Evolutionary conservation across 2,329 filamentous ascomycete species (phyloP), one percentile per base, ranked within the genome.

Genomic region (Fusarium sp.): DNA sequence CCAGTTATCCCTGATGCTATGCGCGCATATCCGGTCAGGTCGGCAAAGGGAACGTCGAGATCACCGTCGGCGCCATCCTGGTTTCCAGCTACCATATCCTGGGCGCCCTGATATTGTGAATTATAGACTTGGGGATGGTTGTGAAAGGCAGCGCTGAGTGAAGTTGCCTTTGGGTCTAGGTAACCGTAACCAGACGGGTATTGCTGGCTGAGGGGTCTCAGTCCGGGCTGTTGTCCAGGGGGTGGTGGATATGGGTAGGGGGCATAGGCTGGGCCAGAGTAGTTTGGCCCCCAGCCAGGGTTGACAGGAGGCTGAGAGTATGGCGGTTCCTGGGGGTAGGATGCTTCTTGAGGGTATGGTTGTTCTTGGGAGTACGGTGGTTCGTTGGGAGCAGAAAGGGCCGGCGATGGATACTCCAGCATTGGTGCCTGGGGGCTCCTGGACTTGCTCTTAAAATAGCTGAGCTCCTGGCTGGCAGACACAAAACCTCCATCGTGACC

Each of bases 21-120:
- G 3, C 90, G 83, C 72, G 92, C 89, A 75, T 93, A 93, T 0
- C 91, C 91, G 3, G 87, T 87, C 6, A 40, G 87, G n/a, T 67
- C 56, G n/a, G 60, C 51, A 73, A 11, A 85, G 83, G 16, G 85
- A 75, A 70, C 84, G 84, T 71, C 87, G 83, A 6, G 31, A 31
- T 51, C 51, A 40, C 57, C 27, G 5, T 2, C 29, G 22, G 20
- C 46, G 27, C 35, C 44, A 53, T 33, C 17, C 31, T 33, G 33
- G 33, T 62, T 62, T n/a, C 31, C 58, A 24, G 14, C 49, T 56
- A 69, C 59, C 69, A 72, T 72, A 3, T 72, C 62, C 31, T 74
- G 61, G 6, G 58, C n/a, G 38, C 55, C 55, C 9, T 46, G 27
- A 35, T 61, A 69, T 17, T 65, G 38, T 11, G 42, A 27, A 46